Percentiles rank a stretch among this genome's conserved stretches.
Evolutionary conservation across 306 rosid species (phyloP).

Genomic region (Malus domestica): ASM211411v1 NC_041797.1:13228501-13229000

Average conservation of each 20-base stretch:
- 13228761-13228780: constrained; percentile 8
- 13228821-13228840: constrained; percentile 3
- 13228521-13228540: not conserved
- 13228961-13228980: not conserved
- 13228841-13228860: not conserved
- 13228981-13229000: not conserved
- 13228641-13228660: not conserved
- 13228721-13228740: too few species aligned
- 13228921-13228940: not conserved
- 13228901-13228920: not conserved
- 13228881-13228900: not conserved
- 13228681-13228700: not conserved
- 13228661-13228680: constrained; percentile 15
- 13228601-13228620: not conserved
- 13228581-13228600: accelerated
- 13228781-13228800: not conserved
- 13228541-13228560: not conserved
- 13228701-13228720: not conserved
- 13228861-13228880: not conserved
- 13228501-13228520: too few species aligned
- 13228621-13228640: not conserved
- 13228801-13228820: not conserved
- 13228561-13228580: not conserved
- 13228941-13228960: not conserved
- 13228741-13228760: not conserved